Percentiles rank a stretch among this genome's conserved stretches.
Conservation (phyloP, 768 basidiomycete genomes). For the Lentinula raphanica region DNA sequence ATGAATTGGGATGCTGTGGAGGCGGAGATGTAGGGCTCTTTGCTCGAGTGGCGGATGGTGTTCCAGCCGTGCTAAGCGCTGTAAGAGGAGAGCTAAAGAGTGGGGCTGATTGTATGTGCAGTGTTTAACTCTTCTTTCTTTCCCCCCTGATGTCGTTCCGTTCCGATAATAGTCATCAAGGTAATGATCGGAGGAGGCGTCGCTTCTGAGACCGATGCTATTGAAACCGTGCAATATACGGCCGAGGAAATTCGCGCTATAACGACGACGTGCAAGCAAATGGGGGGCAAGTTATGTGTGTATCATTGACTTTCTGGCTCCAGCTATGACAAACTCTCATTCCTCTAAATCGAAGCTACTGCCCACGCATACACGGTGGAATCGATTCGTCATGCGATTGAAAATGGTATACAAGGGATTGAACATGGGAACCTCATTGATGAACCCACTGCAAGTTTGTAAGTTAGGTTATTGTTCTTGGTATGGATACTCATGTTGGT, state of each 20-base stretch:
- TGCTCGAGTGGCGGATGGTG: slow-evolving; percentile 31
- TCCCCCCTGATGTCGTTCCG: neutral
- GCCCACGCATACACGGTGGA: slow-evolving; percentile 33
- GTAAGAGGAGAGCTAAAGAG: slow-evolving; percentile 30
- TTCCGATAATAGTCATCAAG: slow-evolving; percentile 25
- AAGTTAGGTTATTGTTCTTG: slow-evolving; percentile 1
- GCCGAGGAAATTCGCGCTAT: slow-evolving; percentile 39
- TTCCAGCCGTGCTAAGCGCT: slow-evolving; percentile 31
- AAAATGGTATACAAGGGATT: slow-evolving; percentile 39
- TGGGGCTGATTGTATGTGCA: slow-evolving; percentile 29
- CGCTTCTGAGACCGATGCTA: slow-evolving; percentile 35
- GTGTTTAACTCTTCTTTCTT: neutral
- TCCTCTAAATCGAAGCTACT: slow-evolving; percentile 16
- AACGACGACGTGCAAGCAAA: slow-evolving; percentile 33
- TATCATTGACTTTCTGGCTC: no score
- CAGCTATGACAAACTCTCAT: no score
- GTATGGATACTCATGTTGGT: neutral
- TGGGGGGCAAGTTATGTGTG: slow-evolving; percentile 35
- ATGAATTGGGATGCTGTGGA: slow-evolving; percentile 27
- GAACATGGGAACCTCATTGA: slow-evolving; percentile 44
- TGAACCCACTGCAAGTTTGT: slow-evolving; percentile 30
- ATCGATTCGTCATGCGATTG: slow-evolving; percentile 37
- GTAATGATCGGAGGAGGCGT: slow-evolving; percentile 39
- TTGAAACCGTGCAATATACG: slow-evolving; percentile 39
- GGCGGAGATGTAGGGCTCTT: slow-evolving; percentile 22